phyloP scores from a whole-genome alignment of 2,329 filamentous ascomycete species.

The Reticulascus tulasneorum region DNA sequence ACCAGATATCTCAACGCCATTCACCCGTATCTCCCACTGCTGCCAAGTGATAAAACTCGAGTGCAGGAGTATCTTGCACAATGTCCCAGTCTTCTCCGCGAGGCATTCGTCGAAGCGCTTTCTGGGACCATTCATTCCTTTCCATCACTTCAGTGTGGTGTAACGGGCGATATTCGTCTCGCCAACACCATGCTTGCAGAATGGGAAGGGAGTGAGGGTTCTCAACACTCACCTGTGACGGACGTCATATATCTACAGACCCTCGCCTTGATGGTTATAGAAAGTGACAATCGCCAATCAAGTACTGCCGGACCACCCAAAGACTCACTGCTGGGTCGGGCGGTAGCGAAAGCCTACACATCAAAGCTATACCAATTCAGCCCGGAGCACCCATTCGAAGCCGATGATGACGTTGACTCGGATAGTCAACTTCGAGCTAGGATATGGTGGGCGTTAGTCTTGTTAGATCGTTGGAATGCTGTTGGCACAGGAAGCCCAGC shows the following conservation, averaged over 20 bases:
- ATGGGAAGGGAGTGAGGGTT: slow-evolving; percentile 42
- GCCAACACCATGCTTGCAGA: slow-evolving; percentile 46
- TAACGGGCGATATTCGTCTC: slow-evolving; percentile 37
- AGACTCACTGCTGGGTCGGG: slow-evolving; percentile 57
- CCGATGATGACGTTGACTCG: slow-evolving; percentile 51
- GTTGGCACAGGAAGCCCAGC: slow-evolving; percentile 60
- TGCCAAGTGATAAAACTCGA: slow-evolving; percentile 54
- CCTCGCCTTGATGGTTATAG: slow-evolving; percentile 61
- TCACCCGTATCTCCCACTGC: slow-evolving; percentile 63
- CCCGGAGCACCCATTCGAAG: slow-evolving; percentile 31
- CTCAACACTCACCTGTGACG: slow-evolving; percentile 31
- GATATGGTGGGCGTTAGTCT: slow-evolving; percentile 69
- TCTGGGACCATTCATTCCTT: slow-evolving; percentile 56
- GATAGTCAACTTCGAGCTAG: slow-evolving; percentile 60
- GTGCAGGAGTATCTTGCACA: slow-evolving; percentile 53
- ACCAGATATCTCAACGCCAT: slow-evolving; percentile 59
- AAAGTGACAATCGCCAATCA: slow-evolving; percentile 53
- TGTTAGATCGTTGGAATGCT: slow-evolving; percentile 71
- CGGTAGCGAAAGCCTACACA: slow-evolving; percentile 61
- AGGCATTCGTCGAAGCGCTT: slow-evolving; percentile 63
- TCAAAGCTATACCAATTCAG: slow-evolving; percentile 54
- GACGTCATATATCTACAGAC: slow-evolving; percentile 63
- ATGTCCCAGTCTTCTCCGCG: slow-evolving; percentile 53
- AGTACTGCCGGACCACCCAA: slow-evolving; percentile 44
- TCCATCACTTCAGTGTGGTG: slow-evolving; percentile 27